Evolutionary conservation across 2,329 filamentous ascomycete species (phyloP).

Genomic region (Lasiodiplodia gonubiensis): DNA sequence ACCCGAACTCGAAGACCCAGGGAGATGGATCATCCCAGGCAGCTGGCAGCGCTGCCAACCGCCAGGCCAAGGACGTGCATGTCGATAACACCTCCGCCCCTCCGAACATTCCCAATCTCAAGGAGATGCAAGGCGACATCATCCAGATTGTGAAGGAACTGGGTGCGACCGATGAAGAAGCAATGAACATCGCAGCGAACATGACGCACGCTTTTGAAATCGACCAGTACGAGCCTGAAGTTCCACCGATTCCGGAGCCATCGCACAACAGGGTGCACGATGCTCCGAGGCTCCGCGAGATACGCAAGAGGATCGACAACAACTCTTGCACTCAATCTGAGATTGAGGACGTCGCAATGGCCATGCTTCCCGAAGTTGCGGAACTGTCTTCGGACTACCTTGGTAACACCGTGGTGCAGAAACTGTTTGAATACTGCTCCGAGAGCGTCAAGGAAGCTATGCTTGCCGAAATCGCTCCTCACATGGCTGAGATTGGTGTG

Average conservation of each 20-base stretch:
- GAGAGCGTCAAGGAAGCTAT: conserved; percentile 90
- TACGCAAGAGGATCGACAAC: conserved; percentile 97
- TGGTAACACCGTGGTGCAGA: conserved; percentile 99
- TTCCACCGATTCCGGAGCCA: conserved; percentile 86
- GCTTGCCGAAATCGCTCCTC: conserved; percentile 84
- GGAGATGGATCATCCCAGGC: conserved; percentile 30
- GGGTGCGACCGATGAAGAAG: conserved; percentile 81
- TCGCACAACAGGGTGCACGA: conserved; percentile 89
- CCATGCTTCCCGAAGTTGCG: conserved; percentile 96
- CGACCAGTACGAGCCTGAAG: conserved; percentile 76
- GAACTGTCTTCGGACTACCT: conserved; percentile 95
- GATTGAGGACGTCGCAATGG: conserved; percentile 88
- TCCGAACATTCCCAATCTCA: conserved; percentile 72
- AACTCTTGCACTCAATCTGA: conserved; percentile 83
- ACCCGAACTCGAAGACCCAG: conserved; percentile 62
- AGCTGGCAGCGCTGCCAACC: conserved; percentile 47
- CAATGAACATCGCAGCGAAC: conserved; percentile 70
- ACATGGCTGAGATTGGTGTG: conserved; percentile 93
- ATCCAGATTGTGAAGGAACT: conserved; percentile 85
- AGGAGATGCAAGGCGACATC: conserved; percentile 82
- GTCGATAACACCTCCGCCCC: conserved; percentile 58
- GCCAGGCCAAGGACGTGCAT: conserved; percentile 43
- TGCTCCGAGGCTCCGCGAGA: conserved; percentile 91
- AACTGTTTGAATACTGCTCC: conserved; percentile 95
- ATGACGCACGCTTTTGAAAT: conserved; percentile 80